Evolutionary conservation across 164 flowering plant species (phyloP).

Genomic region (Stephania japonica): DNA sequence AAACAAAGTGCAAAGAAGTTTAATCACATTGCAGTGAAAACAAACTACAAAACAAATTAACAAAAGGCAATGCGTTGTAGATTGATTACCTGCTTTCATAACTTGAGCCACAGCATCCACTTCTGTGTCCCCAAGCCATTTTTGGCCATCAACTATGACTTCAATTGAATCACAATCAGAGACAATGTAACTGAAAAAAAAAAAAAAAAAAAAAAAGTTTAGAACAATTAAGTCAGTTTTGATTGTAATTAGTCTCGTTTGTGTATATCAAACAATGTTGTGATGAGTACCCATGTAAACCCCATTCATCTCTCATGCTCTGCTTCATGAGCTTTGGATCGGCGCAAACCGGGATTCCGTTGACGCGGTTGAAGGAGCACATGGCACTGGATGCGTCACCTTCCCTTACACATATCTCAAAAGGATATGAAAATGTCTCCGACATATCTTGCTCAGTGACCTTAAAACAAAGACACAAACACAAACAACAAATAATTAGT

Average conservation of each 20-base stretch:
- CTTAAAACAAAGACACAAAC: not conserved
- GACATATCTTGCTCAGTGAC: constrained; percentile 3
- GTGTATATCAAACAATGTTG: not conserved
- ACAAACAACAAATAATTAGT: not conserved
- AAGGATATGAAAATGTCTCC: constrained; percentile 9
- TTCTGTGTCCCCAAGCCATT: constrained; percentile 22
- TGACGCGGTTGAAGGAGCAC: constrained; percentile 22
- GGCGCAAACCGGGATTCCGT: constrained; percentile 25
- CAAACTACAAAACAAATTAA: too few species aligned
- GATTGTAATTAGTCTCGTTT: too few species aligned
- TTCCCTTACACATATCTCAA: constrained; percentile 24
- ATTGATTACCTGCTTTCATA: constrained; percentile 27
- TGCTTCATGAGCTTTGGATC: constrained; percentile 16
- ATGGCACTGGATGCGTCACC: constrained; percentile 20
- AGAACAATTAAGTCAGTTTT: not conserved
- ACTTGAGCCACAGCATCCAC: constrained; percentile 38
- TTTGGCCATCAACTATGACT: constrained; percentile 22
- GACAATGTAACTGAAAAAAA: constrained; percentile 28
- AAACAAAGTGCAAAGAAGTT: not conserved
- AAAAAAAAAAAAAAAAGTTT: not conserved
- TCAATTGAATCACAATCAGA: constrained; percentile 44
- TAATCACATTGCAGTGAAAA: not conserved
- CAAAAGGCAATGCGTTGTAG: not conserved
- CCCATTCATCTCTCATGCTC: constrained; percentile 20
- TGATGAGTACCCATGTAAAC: constrained; percentile 18